Evolutionary conservation across 345 rosid species (phyloP).

Genomic region (Erucastrum elatum): DNA sequence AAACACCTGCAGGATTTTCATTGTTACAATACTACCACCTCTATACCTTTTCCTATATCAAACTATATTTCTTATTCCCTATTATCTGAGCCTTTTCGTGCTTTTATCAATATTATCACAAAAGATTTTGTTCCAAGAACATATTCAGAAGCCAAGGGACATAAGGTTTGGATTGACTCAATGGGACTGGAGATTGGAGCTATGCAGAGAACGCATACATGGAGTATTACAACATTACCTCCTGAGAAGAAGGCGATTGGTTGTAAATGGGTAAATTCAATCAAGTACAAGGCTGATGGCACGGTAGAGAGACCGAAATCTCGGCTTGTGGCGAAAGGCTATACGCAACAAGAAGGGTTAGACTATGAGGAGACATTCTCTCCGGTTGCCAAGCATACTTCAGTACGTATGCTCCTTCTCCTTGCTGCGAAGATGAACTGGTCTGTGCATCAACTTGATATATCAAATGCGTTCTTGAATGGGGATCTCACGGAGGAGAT

Average conservation of each 20-base stretch:
- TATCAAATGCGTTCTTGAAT: neutral
- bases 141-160: neutral
- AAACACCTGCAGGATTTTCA: neutral
- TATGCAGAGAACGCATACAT: neutral
- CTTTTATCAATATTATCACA: neutral
- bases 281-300: neutral
- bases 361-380: neutral
- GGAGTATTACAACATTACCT: neutral
- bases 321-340: neutral
- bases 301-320: neutral
- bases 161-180: neutral
- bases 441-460: neutral
- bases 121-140: neutral
- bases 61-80: neutral
- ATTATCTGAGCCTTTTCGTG: neutral
- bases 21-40: neutral
- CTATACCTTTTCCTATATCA: neutral
- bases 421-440: neutral
- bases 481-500: neutral
- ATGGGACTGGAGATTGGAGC: neutral
- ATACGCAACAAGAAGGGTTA: neutral
- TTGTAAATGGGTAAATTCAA: neutral
- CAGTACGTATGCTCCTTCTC: neutral
- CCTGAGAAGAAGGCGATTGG: neutral
- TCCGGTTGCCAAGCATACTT: neutral